Evolutionary conservation across 2,329 filamentous ascomycete genomes (phyloP).

Genomic region (Ophiostoma triangulosporum): DNA sequence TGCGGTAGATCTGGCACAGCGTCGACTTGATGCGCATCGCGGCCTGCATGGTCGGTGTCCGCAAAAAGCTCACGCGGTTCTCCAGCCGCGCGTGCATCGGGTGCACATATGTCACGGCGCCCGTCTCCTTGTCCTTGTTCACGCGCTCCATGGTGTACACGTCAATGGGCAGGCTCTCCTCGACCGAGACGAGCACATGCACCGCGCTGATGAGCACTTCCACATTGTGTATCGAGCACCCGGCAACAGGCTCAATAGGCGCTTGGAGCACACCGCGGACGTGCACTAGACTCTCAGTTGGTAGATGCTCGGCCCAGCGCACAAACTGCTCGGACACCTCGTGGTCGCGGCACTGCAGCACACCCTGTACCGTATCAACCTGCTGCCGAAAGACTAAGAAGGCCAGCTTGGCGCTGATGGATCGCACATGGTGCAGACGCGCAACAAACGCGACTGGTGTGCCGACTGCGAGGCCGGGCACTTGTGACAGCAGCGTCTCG

Average conservation of each 20-base stretch:
- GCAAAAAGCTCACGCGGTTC: slow-evolving; percentile 71
- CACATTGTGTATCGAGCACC: slow-evolving; percentile 60
- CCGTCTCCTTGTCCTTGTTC: slow-evolving; percentile 22
- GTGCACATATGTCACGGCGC: slow-evolving; percentile 46
- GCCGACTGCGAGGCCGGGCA: slow-evolving; percentile 26
- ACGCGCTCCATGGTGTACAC: slow-evolving; percentile 33
- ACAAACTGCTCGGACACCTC: slow-evolving; percentile 61
- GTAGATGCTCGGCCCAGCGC: slow-evolving; percentile 74
- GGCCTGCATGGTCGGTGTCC: slow-evolving; percentile 74
- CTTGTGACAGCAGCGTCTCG: slow-evolving; percentile 12
- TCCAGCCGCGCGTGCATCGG: slow-evolving; percentile 53
- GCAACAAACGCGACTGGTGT: slow-evolving; percentile 53
- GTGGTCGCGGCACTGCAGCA: slow-evolving; percentile 44
- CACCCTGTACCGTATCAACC: slow-evolving; percentile 70
- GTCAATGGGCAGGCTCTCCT: slow-evolving; percentile 35
- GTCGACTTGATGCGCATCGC: slow-evolving; percentile 79
- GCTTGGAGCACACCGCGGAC: slow-evolving; percentile 61
- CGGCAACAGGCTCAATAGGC: slow-evolving; percentile 60
- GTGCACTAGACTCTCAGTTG: slow-evolving; percentile 64
- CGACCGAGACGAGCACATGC: slow-evolving; percentile 36
- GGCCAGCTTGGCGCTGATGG: slow-evolving; percentile 68
- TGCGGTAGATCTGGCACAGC: slow-evolving; percentile 67
- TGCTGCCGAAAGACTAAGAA: slow-evolving; percentile 82
- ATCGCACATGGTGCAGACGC: slow-evolving; percentile 64
- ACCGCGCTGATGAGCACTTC: slow-evolving; percentile 56